Evolutionary conservation across 140 eudicot species (phyloP), one percentile per base, ranked within the genome.

Genomic region (Bidens hawaiensis): DNA sequence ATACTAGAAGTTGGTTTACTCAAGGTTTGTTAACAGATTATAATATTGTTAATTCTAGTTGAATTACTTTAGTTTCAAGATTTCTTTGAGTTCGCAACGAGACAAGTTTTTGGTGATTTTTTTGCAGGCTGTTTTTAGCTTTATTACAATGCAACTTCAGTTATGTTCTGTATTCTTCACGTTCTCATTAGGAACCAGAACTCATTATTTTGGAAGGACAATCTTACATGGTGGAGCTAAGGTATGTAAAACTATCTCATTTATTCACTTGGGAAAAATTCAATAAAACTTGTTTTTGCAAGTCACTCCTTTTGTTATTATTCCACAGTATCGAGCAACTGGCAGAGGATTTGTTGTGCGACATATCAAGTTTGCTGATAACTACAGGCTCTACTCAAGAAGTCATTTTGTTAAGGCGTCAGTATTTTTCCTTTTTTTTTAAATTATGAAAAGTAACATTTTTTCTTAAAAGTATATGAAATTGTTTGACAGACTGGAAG

Each of bases 341-440:
- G 99, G 97, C 24, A 73, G 99, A 81, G 99, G 99, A 42, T 94
- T 94, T 78, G 99, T 94, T 50, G 99, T 94, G 63, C 97, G 79
- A 60, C 99, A 94, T 68, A 94, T 94, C 67, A 94, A 88, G 75
- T 94, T 94, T 72, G 94, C 99, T 50, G 99, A 94, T 26, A 94
- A 94, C 66, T 94, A 94, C 74, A 80, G 99, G 75, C 99, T 94
- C 53, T 94, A 94, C 65, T 94, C 99, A 18, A 83, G 97, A 77
- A 94, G 99, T 73, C 99, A 94, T 71, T 94, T 94, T 84, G 88
- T 85, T 23, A 94, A 94, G 75, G 99, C 94, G 99, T 94, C 56
- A 87, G 97, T 79, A 54, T 49, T 59, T 31, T 23, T 47, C 13
- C 8, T 55, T 45, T 42, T 14, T 11, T 22, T 67, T 42, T 14